phyloP scores from a whole-genome alignment of 176 grass and related monocot species.

The Eleusine indica region DNA sequence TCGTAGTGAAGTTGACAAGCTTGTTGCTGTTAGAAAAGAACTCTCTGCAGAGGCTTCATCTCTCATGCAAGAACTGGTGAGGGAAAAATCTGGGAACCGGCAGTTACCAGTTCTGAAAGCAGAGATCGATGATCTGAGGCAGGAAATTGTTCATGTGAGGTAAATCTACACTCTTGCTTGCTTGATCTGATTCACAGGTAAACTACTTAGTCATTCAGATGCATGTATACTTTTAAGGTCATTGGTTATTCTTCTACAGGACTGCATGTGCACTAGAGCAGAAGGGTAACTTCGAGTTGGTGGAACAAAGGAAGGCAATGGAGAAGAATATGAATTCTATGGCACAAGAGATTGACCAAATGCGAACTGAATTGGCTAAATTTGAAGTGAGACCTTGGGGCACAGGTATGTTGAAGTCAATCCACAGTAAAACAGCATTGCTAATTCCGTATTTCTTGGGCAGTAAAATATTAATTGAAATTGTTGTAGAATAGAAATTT shows the following conservation, averaged over 20 bases:
- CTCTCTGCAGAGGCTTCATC: slow-evolving; percentile 61
- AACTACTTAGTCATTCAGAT: neutral
- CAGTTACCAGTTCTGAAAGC: slow-evolving; percentile 56
- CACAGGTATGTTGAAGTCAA: slow-evolving; percentile 38
- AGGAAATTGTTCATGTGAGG: slow-evolving; percentile 61
- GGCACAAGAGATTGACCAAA: slow-evolving; percentile 67
- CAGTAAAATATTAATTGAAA: neutral
- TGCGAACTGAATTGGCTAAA: slow-evolving; percentile 53
- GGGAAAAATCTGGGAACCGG: slow-evolving; percentile 52
- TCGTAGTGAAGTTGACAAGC: slow-evolving; percentile 60
- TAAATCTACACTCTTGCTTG: slow-evolving; percentile 33
- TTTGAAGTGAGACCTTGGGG: slow-evolving; percentile 55
- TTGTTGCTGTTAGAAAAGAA: slow-evolving; percentile 53
- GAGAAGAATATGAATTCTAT: slow-evolving; percentile 76
- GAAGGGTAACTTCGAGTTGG: slow-evolving; percentile 68
- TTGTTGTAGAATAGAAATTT: neutral
- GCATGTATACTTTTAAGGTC: slow-evolving; percentile 22
- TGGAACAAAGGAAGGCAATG: slow-evolving; percentile 81
- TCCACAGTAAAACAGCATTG: neutral
- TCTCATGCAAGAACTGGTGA: slow-evolving; percentile 54
- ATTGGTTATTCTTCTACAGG: slow-evolving; percentile 42
- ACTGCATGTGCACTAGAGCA: slow-evolving; percentile 54
- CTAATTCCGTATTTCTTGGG: neutral
- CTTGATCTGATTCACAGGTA: slow-evolving; percentile 16
- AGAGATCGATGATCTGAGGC: slow-evolving; percentile 55